A percentile compares a stretch with the other conserved stretches of the same genome.
Conservation (phyloP, 1,139 yeast genomes). For the Suhomyces yuchorum region DNA sequence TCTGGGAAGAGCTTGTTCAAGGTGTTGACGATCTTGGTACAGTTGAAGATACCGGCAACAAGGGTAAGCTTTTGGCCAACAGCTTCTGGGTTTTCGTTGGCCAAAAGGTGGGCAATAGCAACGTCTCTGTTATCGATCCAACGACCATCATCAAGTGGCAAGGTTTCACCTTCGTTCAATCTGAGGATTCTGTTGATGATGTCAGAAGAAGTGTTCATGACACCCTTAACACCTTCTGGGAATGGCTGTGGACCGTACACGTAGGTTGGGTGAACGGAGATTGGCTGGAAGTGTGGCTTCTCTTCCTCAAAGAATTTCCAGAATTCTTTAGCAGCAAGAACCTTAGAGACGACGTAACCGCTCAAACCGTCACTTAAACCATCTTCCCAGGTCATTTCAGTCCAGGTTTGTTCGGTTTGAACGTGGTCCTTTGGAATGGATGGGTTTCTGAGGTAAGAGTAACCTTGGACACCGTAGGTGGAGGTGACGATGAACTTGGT, state of each 20-base stretch:
- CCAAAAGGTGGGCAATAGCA: constrained; percentile 16
- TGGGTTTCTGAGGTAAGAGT: background rate
- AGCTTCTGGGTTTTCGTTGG: constrained; percentile 15
- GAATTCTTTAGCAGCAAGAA: background rate
- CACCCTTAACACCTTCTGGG: background rate
- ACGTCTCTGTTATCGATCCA: constrained; percentile 19
- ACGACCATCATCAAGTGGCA: constrained; percentile 12
- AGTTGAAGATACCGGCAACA: constrained; percentile 5
- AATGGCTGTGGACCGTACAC: background rate
- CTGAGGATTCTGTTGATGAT: constrained; percentile 4
- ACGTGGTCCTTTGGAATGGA: too few relatives aligned
- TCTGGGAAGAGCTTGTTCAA: constrained; percentile 17
- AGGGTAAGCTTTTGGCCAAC: constrained; percentile 13
- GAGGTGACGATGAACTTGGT: background rate
- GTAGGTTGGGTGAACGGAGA: background rate
- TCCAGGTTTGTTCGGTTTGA: constrained; percentile 1
- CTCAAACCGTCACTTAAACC: background rate
- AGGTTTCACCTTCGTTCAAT: constrained; percentile 18
- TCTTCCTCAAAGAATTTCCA: background rate
- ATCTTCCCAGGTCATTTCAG: constrained; percentile 1
- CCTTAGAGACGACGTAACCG: constrained; percentile 1
- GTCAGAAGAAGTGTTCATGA: background rate
- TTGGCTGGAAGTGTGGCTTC: background rate
- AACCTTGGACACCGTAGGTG: background rate
- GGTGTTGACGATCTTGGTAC: constrained; percentile 37